Conservation (phyloP, 2,329 filamentous ascomycete species). For the Westerdykella aurantiaca region DNA sequence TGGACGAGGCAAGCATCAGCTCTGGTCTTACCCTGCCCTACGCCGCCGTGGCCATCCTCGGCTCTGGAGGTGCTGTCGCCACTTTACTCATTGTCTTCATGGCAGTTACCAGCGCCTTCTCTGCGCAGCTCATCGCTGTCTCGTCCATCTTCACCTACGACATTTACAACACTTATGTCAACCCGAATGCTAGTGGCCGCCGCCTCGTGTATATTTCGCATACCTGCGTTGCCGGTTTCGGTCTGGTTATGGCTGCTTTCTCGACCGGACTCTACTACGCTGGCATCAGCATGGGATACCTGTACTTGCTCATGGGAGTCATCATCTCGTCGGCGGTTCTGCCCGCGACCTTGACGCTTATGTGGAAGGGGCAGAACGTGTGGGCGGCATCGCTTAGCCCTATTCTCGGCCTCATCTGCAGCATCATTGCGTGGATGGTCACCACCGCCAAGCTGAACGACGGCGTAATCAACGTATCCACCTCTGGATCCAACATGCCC, state of each 20-base stretch:
- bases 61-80: constrained; percentile 27
- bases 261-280: constrained; percentile 59
- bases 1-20: constrained; percentile 20
- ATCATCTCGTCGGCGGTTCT: constrained; percentile 82
- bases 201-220: constrained; percentile 76
- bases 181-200: constrained; percentile 67
- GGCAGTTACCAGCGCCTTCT: constrained; percentile 43
- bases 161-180: constrained; percentile 80
- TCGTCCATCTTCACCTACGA: constrained; percentile 86
- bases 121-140: constrained; percentile 54
- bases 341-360: constrained; percentile 70
- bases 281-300: constrained; percentile 63
- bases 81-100: constrained; percentile 43
- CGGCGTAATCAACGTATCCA: constrained; percentile 27
- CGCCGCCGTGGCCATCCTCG: constrained; percentile 27
- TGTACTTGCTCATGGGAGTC: constrained; percentile 86
- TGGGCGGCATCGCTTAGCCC: constrained; percentile 65
- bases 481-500: constrained; percentile 63
- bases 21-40: constrained; percentile 30
- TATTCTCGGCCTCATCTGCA: constrained; percentile 61
- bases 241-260: constrained; percentile 72
- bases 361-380: constrained; percentile 75
- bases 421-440: constrained; percentile 50
- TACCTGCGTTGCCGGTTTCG: constrained; percentile 65
- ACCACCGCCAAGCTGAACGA: constrained; percentile 31